phyloP scores from a whole-genome alignment of 805 yeast genomes.

The Metschnikowia lochheadii region DNA sequence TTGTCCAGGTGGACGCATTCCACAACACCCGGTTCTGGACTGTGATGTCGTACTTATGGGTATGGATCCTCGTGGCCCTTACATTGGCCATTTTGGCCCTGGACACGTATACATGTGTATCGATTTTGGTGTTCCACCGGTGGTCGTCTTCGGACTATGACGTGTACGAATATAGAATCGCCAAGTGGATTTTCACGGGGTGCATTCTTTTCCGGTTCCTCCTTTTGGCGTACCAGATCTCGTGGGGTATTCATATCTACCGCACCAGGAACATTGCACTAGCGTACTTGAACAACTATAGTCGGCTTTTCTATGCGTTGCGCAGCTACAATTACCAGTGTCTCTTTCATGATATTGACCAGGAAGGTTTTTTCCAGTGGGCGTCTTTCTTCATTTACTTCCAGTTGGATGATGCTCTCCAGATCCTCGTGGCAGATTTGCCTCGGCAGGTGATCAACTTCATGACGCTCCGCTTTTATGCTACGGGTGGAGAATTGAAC shows the following conservation, averaged over 20 bases:
- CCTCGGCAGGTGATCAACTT: conserved; percentile 87
- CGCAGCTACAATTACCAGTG: conserved; percentile 63
- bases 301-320: conserved; percentile 55
- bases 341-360: conserved; percentile 63
- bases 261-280: conserved; percentile 62
- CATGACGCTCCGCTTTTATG: conserved; percentile 55
- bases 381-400: conserved; percentile 61
- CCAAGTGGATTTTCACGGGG: conserved; percentile 70
- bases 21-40: conserved; percentile 43
- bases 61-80: conserved; percentile 47
- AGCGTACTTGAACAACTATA: conserved; percentile 63
- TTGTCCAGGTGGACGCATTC: conserved; percentile 44
- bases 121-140: conserved; percentile 63
- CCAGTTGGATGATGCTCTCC: conserved; percentile 58
- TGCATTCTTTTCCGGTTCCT: conserved; percentile 72
- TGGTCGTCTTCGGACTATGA: conserved; percentile 55
- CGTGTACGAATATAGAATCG: conserved; percentile 47
- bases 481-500: conserved; percentile 42
- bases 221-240: conserved; percentile 51
- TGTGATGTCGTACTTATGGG: conserved; percentile 37
- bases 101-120: conserved; percentile 77
- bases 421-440: conserved; percentile 68
- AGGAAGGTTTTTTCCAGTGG: conserved; percentile 61
- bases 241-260: conserved; percentile 55
- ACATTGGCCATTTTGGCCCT: conserved; percentile 53